phyloP scores from a whole-genome alignment of 2,329 filamentous ascomycete species.

The Ophiostoma australiae region DNA sequence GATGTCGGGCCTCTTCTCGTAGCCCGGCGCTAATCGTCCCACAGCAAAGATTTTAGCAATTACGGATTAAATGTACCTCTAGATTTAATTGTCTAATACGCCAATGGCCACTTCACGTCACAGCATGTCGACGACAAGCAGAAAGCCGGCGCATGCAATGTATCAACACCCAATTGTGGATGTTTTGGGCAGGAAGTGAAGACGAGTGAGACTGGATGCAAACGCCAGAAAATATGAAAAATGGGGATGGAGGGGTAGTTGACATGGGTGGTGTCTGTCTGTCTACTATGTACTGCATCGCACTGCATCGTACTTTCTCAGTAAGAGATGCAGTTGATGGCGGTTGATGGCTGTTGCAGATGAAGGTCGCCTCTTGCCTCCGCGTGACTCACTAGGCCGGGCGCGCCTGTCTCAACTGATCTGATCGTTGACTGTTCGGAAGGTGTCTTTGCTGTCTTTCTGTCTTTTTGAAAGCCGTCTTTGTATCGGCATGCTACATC shows the following conservation, averaged over 20 bases:
- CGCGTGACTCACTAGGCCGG: conserved; percentile 8
- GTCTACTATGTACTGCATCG: neutral
- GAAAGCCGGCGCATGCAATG: conserved; percentile 13
- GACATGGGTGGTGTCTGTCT: neutral
- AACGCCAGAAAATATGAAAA: neutral
- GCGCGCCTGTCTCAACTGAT: neutral
- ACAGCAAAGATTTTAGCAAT: conserved; percentile 10
- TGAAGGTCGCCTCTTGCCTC: neutral
- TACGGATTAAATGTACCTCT: neutral
- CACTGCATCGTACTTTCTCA: neutral
- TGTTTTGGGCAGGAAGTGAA: conserved; percentile 16
- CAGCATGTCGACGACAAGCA: neutral
- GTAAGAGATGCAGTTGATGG: no score
- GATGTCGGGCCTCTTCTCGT: conserved; percentile 6
- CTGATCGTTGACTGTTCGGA: neutral
- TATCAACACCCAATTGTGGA: conserved; percentile 25
- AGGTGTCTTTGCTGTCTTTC: neutral
- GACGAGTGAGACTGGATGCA: neutral
- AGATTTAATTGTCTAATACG: neutral
- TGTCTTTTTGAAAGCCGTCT: neutral
- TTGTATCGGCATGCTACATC: neutral
- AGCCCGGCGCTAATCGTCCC: conserved; percentile 13
- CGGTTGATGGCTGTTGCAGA: neutral
- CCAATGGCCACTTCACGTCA: conserved; percentile 4
- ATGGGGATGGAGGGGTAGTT: conserved; percentile 7